Evolutionary conservation across 768 basidiomycete genomes (phyloP).

Genomic region (Hortiboletus campestris): DNA sequence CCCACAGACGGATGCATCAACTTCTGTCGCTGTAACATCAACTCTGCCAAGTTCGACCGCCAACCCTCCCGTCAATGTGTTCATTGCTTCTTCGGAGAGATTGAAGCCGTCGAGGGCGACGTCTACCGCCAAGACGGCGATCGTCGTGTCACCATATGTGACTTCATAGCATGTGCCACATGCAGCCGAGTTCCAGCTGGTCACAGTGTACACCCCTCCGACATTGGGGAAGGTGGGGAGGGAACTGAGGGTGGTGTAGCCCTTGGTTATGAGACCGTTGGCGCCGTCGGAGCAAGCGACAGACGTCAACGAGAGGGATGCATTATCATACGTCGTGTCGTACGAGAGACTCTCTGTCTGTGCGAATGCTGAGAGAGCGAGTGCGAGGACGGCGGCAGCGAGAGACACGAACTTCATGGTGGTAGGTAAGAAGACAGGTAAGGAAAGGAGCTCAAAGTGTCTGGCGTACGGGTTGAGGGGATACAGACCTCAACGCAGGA

Average conservation of each 20-base stretch:
- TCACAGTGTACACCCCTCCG: constrained; percentile 34
- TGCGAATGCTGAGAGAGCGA: constrained; percentile 19
- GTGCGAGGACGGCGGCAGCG: constrained; percentile 5
- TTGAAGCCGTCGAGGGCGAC: constrained; percentile 24
- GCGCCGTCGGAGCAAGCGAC: constrained; percentile 35
- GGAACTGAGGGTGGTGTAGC: constrained; percentile 33
- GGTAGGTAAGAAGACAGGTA: neutral
- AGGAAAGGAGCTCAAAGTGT: neutral
- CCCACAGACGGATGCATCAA: constrained; percentile 50
- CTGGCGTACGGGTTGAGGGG: neutral
- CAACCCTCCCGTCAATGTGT: constrained; percentile 47
- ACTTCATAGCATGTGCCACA: constrained; percentile 37
- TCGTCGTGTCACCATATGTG: constrained; percentile 22
- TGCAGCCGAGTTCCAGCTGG: constrained; percentile 25
- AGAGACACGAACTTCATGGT: constrained; percentile 28
- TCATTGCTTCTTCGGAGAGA: constrained; percentile 53
- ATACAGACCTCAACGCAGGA: neutral
- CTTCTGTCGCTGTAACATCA: constrained; percentile 41
- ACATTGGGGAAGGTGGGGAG: constrained; percentile 33
- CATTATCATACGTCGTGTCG: constrained; percentile 32
- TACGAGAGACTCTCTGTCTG: constrained; percentile 25
- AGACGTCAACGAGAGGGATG: constrained; percentile 9
- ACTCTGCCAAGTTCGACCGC: constrained; percentile 50
- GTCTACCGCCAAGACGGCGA: constrained; percentile 32
- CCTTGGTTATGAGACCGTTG: constrained; percentile 30